A percentile compares a stretch with the other conserved stretches of the same genome.
These are phyloP conservation scores for Glycine soja DNA, from an alignment of 306 rosid species.

Conservation along the genomic window DNA sequence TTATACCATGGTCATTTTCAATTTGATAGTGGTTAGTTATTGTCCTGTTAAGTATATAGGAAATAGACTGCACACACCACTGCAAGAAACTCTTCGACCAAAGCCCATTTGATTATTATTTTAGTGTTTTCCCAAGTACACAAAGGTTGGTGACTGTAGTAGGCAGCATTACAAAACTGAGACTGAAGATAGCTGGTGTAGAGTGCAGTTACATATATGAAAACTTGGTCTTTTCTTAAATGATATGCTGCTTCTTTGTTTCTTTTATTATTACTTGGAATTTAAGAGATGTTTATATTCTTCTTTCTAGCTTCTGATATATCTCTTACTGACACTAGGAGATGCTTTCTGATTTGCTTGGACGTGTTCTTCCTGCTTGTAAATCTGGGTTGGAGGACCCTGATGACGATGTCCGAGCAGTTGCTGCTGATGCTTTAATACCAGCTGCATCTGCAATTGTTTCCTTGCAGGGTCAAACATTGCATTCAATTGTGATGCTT, in stretches of 20 bases:
- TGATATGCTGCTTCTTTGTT: background rate
- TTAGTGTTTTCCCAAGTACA: constrained; percentile 10
- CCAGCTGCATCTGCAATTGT: constrained; percentile 91
- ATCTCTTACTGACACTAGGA: constrained; percentile 65
- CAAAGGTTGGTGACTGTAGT: background rate
- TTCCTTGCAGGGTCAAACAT: constrained; percentile 71
- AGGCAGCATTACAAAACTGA: constrained; percentile 4
- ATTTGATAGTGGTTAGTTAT: constrained; percentile 11
- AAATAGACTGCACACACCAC: background rate
- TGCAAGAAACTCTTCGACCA: constrained; percentile 8
- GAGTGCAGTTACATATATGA: constrained; percentile 8
- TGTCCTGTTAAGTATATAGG: background rate
- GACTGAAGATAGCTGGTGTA: constrained; percentile 9
- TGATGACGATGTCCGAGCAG: constrained; percentile 98
- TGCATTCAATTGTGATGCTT: constrained; percentile 89
- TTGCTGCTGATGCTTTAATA: constrained; percentile 97
- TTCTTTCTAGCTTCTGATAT: constrained; percentile 40
- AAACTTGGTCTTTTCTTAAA: constrained; percentile 30
- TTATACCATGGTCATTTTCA: background rate
- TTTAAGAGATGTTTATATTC: constrained; percentile 21
- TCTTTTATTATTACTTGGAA: background rate
- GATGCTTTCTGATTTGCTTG: constrained; percentile 89
- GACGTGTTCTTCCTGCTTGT: constrained; percentile 87
- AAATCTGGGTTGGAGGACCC: constrained; percentile 96
- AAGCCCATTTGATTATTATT: constrained; percentile 26